These are phyloP conservation scores for Calonectria leucothoes DNA, from an alignment of 2,329 filamentous ascomycete genomes.

Conservation along the genomic window DNA sequence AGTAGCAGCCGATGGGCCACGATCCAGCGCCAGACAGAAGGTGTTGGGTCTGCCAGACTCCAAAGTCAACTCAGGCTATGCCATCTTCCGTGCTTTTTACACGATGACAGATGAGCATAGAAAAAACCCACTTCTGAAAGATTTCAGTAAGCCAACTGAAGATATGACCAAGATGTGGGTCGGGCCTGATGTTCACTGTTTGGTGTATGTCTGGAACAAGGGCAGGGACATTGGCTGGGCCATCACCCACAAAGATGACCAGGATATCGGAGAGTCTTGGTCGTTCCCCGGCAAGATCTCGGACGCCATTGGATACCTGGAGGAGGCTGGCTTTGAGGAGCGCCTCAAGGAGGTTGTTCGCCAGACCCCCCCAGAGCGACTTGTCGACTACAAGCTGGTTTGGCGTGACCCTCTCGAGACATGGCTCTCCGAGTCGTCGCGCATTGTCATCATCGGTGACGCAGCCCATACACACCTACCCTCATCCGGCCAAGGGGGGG, in stretches of 20 bases:
- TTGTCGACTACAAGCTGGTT: constrained; percentile 46
- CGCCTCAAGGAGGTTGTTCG: constrained; percentile 53
- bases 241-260: constrained; percentile 42
- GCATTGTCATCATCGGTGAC: constrained; percentile 60
- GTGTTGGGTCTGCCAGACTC: background rate
- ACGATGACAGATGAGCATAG: background rate
- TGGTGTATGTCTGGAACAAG: background rate
- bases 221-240: background rate
- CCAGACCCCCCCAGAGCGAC: constrained; percentile 40
- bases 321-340: constrained; percentile 51
- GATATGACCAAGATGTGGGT: background rate
- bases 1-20: background rate
- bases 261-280: constrained; percentile 55
- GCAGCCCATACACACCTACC: constrained; percentile 63
- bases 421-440: constrained; percentile 46
- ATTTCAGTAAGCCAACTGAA: background rate
- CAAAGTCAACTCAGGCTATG: constrained; percentile 9
- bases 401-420: constrained; percentile 47
- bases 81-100: background rate
- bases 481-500: constrained; percentile 59
- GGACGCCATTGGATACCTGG: constrained; percentile 50
- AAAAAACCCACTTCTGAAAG: background rate
- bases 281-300: constrained; percentile 50
- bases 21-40: background rate
- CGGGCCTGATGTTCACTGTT: background rate